Conservation (phyloP, 345 rosid species). For the Psidium guajava region DNA sequence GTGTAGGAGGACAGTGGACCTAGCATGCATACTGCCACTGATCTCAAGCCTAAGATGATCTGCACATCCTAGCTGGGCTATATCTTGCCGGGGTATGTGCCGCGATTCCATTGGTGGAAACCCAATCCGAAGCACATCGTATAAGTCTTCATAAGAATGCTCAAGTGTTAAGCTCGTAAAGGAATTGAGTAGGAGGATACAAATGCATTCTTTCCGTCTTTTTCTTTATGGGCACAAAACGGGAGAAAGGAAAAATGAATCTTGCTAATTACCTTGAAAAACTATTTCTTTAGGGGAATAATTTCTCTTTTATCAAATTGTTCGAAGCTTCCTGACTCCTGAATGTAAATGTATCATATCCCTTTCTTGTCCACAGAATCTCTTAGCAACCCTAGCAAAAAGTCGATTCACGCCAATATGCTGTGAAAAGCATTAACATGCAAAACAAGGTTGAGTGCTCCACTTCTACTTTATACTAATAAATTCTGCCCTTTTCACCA, state of each 20-base stretch:
- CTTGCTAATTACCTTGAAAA: not conserved
- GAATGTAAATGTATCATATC: not conserved
- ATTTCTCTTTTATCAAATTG: not conserved
- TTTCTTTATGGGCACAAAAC: not conserved
- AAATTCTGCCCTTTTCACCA: conserved; percentile 1
- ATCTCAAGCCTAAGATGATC: not conserved
- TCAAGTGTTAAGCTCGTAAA: not conserved
- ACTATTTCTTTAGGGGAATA: not conserved
- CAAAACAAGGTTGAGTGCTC: conserved; percentile 26
- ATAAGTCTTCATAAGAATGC: not conserved
- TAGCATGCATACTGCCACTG: not conserved
- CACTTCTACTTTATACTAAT: conserved; percentile 21
- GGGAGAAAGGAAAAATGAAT: not conserved
- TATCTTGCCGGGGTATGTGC: not conserved
- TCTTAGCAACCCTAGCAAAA: not conserved
- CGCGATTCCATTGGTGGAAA: not conserved
- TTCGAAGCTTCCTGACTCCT: not conserved
- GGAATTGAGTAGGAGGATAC: not conserved
- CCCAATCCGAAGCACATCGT: not conserved
- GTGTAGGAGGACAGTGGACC: not conserved
- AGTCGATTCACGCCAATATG: conserved; percentile 11
- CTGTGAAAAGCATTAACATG: not conserved
- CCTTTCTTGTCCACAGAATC: not conserved
- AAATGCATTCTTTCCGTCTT: not conserved
- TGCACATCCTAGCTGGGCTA: not conserved